A percentile compares a stretch with the other conserved stretches of the same genome.
These are phyloP conservation scores for Erysimum cheiranthoides DNA, from an alignment of 345 rosid genomes.

Conservation along the genomic window DNA sequence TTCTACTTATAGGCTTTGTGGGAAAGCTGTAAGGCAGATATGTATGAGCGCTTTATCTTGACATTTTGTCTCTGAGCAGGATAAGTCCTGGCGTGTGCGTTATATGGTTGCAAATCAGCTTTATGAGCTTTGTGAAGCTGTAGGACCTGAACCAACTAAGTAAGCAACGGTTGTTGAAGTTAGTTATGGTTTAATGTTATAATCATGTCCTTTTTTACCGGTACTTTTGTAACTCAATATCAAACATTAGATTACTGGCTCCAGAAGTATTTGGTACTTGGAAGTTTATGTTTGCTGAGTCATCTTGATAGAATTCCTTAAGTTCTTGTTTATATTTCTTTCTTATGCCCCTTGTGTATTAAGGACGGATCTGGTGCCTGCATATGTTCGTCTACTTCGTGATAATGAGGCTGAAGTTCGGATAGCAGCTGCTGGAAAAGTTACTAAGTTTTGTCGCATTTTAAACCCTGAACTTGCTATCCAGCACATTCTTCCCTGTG, in stretches of 20 bases:
- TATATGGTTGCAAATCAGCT: slow-evolving; percentile 91
- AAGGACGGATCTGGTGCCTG: slow-evolving; percentile 90
- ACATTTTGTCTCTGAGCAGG: slow-evolving; percentile 47
- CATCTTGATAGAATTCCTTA: slow-evolving; percentile 5
- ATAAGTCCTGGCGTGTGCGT: slow-evolving; percentile 89
- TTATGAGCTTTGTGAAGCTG: slow-evolving; percentile 86
- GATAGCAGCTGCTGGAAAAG: slow-evolving; percentile 97
- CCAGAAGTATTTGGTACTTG: slow-evolving; percentile 1
- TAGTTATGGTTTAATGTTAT: background rate
- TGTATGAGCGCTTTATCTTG: slow-evolving; percentile 14
- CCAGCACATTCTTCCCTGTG: slow-evolving; percentile 87
- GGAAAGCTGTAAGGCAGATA: slow-evolving; percentile 8
- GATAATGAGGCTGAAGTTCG: slow-evolving; percentile 99
- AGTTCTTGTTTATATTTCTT: background rate
- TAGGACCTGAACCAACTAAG: slow-evolving; percentile 84
- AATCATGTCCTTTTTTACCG: background rate
- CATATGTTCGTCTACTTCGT: slow-evolving; percentile 90
- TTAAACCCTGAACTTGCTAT: slow-evolving; percentile 86
- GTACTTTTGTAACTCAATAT: background rate
- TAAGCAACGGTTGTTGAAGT: slow-evolving; percentile 38
- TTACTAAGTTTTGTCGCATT: slow-evolving; percentile 89
- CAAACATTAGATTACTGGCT: slow-evolving; percentile 9
- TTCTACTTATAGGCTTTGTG: slow-evolving; percentile 11
- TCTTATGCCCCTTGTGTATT: slow-evolving; percentile 14
- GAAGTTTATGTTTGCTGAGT: slow-evolving; percentile 16